A percentile compares a stretch with the other conserved stretches of the same genome.
Evolutionary conservation across 1,284 basidiomycete genomes (phyloP).

Genomic region (Puccinia coronata): DNA sequence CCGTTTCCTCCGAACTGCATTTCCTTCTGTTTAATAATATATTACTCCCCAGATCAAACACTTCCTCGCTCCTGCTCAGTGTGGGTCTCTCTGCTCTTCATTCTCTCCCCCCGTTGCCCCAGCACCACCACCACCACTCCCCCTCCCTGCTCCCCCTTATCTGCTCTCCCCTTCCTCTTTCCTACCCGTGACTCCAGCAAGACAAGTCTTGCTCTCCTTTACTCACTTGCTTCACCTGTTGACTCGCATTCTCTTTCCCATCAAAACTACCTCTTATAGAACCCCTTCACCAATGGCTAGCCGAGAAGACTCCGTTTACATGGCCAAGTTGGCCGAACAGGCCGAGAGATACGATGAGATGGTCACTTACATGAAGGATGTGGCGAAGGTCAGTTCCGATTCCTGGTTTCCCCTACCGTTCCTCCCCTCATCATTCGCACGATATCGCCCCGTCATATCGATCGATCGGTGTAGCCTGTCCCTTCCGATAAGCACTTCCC

Average conservation of each 20-base stretch:
- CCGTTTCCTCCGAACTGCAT: too few relatives aligned
- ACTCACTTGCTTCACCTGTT: too few relatives aligned
- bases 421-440: not conserved
- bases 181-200: not conserved
- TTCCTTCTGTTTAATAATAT: too few relatives aligned
- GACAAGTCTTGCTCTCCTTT: too few relatives aligned
- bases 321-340: conserved; percentile 77
- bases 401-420: not conserved
- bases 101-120: too few relatives aligned
- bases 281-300: conserved; percentile 55
- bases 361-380: conserved; percentile 99
- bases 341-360: conserved; percentile 95
- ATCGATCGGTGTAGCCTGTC: not conserved
- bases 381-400: conserved; percentile 63
- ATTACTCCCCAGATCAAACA: too few relatives aligned
- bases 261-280: not conserved
- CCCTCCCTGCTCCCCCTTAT: too few relatives aligned
- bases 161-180: not conserved
- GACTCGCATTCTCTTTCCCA: not conserved
- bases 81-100: too few relatives aligned
- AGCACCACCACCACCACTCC: too few relatives aligned
- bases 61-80: too few relatives aligned
- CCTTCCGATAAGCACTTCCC: not conserved
- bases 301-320: conserved; percentile 97
- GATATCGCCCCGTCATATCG: not conserved